Evolutionary conservation across 106 monocot species (phyloP).

Genomic region (Acorus calamus): DNA sequence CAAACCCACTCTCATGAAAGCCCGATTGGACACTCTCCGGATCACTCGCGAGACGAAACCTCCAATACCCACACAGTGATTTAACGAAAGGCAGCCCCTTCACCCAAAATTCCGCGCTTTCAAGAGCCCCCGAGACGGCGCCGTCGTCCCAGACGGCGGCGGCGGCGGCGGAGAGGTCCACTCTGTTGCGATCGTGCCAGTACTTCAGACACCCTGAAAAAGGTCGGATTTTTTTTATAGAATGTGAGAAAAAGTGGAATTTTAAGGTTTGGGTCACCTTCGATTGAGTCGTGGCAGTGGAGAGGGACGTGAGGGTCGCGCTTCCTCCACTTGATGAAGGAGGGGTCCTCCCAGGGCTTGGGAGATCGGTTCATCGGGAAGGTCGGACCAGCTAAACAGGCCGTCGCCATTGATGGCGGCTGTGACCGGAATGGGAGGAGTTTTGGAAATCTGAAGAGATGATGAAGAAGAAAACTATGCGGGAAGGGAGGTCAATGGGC

Average conservation of each 20-base stretch:
- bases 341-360: slow-evolving; percentile 89
- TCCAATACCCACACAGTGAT: slow-evolving; percentile 88
- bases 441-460: too few relatives aligned
- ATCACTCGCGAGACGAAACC: slow-evolving; percentile 54
- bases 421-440: too few relatives aligned
- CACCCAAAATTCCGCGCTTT: slow-evolving; percentile 81
- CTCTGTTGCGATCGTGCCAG: slow-evolving; percentile 79
- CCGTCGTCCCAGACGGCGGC: slow-evolving; percentile 82
- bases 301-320: slow-evolving; percentile 90
- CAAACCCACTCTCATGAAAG: slow-evolving; percentile 50
- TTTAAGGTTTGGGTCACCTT: slow-evolving; percentile 71
- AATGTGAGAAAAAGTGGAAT: too few relatives aligned
- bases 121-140: slow-evolving; percentile 62
- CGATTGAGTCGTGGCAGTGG: slow-evolving; percentile 72
- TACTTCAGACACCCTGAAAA: slow-evolving; percentile 64
- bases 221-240: not conserved
- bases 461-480: too few relatives aligned
- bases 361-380: slow-evolving; percentile 17
- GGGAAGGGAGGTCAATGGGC: too few relatives aligned
- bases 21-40: slow-evolving; percentile 50
- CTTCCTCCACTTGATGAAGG: slow-evolving; percentile 89
- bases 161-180: slow-evolving; percentile 38
- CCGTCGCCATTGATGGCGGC: slow-evolving; percentile 18
- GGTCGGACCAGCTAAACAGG: slow-evolving; percentile 22
- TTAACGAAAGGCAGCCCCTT: slow-evolving; percentile 67